These are phyloP conservation scores for Stentor coeruleus DNA, from an alignment of 73 alveolate genomes.

Conservation along the genomic window DNA sequence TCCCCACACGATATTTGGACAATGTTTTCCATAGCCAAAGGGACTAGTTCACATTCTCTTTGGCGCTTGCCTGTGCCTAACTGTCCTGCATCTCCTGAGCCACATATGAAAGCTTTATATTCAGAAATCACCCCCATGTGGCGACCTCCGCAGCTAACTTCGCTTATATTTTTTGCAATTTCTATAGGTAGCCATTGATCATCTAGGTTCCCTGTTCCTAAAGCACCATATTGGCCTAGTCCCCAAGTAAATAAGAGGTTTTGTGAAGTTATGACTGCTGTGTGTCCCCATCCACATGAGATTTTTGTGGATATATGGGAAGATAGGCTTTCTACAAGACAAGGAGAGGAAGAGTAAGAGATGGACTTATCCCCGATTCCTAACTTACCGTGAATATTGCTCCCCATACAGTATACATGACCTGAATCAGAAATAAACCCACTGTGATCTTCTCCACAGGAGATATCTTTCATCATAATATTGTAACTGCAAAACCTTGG, in stretches of 20 bases:
- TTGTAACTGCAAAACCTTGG: slow-evolving; percentile 56
- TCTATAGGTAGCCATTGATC: neutral
- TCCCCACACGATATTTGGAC: slow-evolving; percentile 74
- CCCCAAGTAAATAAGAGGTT: slow-evolving; percentile 90
- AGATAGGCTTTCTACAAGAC: slow-evolving; percentile 27
- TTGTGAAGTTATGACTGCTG: slow-evolving; percentile 67
- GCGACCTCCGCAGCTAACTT: slow-evolving; percentile 48
- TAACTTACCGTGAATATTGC: slow-evolving; percentile 56
- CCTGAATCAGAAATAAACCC: slow-evolving; percentile 48
- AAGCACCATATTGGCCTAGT: slow-evolving; percentile 56
- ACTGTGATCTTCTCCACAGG: slow-evolving; percentile 69
- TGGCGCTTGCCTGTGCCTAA: slow-evolving; percentile 33
- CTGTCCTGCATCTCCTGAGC: slow-evolving; percentile 41
- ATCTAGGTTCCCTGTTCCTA: slow-evolving; percentile 45
- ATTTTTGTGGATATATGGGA: slow-evolving; percentile 31
- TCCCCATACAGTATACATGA: slow-evolving; percentile 69
- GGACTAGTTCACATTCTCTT: slow-evolving; percentile 3
- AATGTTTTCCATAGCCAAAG: slow-evolving; percentile 19
- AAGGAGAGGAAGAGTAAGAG: slow-evolving; percentile 26
- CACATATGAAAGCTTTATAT: slow-evolving; percentile 25
- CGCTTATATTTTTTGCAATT: neutral
- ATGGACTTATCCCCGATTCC: slow-evolving; percentile 50
- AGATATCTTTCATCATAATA: slow-evolving; percentile 36
- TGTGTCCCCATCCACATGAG: slow-evolving; percentile 84
- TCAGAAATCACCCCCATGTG: slow-evolving; percentile 45